phyloP scores from a whole-genome alignment of 139 green algal species.

The Chlorella sp. region DNA sequence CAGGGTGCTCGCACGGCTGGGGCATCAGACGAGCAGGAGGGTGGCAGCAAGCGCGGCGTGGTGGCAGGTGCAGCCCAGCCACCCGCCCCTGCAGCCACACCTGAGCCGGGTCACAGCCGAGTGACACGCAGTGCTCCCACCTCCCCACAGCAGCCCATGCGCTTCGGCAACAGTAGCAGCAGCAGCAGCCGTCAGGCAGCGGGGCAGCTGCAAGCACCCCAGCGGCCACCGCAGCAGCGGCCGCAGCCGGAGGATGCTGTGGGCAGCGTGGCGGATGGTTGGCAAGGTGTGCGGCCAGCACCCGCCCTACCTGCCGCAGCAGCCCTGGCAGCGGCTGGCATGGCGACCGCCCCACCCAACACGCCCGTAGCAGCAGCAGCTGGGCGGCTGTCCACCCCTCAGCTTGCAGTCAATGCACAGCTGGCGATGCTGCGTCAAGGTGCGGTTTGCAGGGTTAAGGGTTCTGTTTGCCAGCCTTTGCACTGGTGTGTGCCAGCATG shows the following conservation, averaged over 20 bases:
- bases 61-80: too few relatives aligned
- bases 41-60: too few relatives aligned
- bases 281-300: not conserved
- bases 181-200: not conserved
- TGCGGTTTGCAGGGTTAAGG: not conserved
- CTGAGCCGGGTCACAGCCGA: too few relatives aligned
- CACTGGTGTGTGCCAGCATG: not conserved
- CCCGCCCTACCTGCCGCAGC: not conserved
- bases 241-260: not conserved
- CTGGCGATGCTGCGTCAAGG: slow-evolving; percentile 20
- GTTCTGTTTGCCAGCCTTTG: not conserved
- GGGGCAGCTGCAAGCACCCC: not conserved
- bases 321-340: not conserved
- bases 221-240: slow-evolving; percentile 6
- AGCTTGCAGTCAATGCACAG: not conserved
- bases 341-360: slow-evolving; percentile 18
- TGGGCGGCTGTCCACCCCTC: not conserved
- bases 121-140: too few relatives aligned
- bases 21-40: too few relatives aligned
- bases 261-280: not conserved
- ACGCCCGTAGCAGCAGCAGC: not conserved
- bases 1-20: too few relatives aligned
- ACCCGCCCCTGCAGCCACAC: too few relatives aligned
- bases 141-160: too few relatives aligned
- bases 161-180: not conserved